Percentiles rank a stretch among this genome's conserved stretches.
Evolutionary conservation across 768 basidiomycete species (phyloP).

Genomic region (Boletus pseudo-olivaceus): DNA sequence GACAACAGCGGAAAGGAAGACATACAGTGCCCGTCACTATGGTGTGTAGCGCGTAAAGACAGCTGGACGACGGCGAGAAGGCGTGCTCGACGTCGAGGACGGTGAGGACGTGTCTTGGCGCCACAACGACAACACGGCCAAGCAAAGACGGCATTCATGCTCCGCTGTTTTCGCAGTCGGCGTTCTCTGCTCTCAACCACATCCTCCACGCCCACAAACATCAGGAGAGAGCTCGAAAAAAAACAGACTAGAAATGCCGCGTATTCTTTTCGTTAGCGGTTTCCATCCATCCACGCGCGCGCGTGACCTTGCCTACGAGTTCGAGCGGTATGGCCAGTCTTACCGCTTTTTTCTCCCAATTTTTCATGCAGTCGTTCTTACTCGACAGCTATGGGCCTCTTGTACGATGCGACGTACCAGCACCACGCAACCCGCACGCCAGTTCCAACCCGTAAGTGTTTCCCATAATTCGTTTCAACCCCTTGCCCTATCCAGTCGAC

Average conservation of each 20-base stretch:
- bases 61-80: neutral
- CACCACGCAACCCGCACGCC: constrained; percentile 74
- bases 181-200: constrained; percentile 25
- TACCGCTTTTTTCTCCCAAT: neutral
- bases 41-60: neutral
- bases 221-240: neutral
- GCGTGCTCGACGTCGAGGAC: constrained; percentile 4
- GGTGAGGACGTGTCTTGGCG: constrained; percentile 13
- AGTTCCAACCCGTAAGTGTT: constrained; percentile 78
- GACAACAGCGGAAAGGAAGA: neutral
- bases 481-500: constrained; percentile 38
- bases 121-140: constrained; percentile 38
- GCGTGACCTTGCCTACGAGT: constrained; percentile 80
- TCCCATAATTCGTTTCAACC: constrained; percentile 24
- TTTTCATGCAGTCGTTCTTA: constrained; percentile 3
- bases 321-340: constrained; percentile 61
- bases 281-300: constrained; percentile 83
- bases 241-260: constrained; percentile 50
- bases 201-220: constrained; percentile 7
- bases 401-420: constrained; percentile 87
- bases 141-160: constrained; percentile 27
- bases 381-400: constrained; percentile 70
- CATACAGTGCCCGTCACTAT: constrained; percentile 1
- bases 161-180: constrained; percentile 25
- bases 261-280: constrained; percentile 84